Percentiles rank a stretch among this genome's conserved stretches.
phyloP scores from a whole-genome alignment of 345 rosid genomes.

The Sisymbrium irio region DNA sequence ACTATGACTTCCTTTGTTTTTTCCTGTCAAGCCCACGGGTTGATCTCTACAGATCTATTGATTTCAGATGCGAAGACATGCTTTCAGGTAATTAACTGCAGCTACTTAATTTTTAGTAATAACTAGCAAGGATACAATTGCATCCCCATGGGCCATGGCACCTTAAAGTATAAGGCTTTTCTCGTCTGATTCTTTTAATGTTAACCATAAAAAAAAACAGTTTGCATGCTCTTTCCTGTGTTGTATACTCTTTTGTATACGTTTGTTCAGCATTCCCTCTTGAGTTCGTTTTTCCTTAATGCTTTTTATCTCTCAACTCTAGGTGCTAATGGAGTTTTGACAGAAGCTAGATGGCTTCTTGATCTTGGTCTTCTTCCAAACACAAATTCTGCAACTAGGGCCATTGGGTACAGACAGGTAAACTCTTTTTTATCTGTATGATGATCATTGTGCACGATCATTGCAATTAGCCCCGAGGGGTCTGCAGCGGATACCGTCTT shows the following conservation, averaged over 20 bases:
- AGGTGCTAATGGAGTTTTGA: constrained; percentile 64
- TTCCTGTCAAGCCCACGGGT: constrained; percentile 77
- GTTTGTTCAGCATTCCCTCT: background rate
- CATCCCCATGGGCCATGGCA: background rate
- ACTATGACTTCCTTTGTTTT: constrained; percentile 77
- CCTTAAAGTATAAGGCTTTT: background rate
- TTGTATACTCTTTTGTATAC: background rate
- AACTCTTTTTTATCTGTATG: constrained; percentile 9
- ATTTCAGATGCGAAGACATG: constrained; percentile 91
- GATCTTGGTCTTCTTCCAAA: constrained; percentile 79
- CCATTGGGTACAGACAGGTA: constrained; percentile 94
- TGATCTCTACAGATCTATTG: constrained; percentile 85
- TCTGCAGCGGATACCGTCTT: background rate
- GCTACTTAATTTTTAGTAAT: background rate
- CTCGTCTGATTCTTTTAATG: background rate
- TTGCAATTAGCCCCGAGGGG: background rate
- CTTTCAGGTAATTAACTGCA: constrained; percentile 52
- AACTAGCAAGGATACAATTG: background rate
- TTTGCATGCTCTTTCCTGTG: background rate
- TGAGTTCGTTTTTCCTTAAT: background rate
- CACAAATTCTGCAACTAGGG: constrained; percentile 84
- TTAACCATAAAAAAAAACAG: background rate
- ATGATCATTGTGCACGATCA: background rate
- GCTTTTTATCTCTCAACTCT: constrained; percentile 14
- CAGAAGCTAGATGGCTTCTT: constrained; percentile 89